Percentiles rank a stretch among this genome's conserved stretches.
These are phyloP conservation scores for Lentinula raphanica DNA, from an alignment of 768 basidiomycete species.

Conservation along the genomic window DNA sequence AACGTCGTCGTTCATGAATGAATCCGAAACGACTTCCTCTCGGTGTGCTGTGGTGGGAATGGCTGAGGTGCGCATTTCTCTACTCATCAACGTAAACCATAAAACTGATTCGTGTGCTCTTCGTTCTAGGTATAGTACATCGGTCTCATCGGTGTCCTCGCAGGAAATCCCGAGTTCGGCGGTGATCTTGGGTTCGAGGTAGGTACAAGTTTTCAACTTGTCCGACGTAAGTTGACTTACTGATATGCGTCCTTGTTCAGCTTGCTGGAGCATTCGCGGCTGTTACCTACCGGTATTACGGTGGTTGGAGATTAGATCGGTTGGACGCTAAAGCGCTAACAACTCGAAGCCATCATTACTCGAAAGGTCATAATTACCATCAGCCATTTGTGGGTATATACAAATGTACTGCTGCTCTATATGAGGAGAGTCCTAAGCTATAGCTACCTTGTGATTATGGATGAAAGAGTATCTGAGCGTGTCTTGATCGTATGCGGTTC, in stretches of 20 bases:
- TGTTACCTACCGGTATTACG: conserved; percentile 42
- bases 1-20: neutral
- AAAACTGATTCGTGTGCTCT: no score
- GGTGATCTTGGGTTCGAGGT: conserved; percentile 56
- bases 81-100: no score
- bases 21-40: conserved; percentile 32
- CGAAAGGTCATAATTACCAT: no score
- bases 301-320: conserved; percentile 42
- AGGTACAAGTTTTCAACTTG: conserved; percentile 2
- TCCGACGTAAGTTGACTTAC: neutral
- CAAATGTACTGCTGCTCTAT: no score
- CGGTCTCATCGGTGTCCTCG: conserved; percentile 40
- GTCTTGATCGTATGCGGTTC: no score
- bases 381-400: no score
- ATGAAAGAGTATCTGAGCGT: no score
- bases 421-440: no score
- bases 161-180: conserved; percentile 35
- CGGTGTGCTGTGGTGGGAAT: conserved; percentile 49
- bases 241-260: conserved; percentile 14
- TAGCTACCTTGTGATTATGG: no score
- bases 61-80: conserved; percentile 43
- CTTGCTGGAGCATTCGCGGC: conserved; percentile 42
- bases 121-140: conserved; percentile 40
- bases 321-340: conserved; percentile 26
- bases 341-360: no score